Conservation (phyloP, 805 yeast genomes). For the Monosporozyma servazzii region DNA sequence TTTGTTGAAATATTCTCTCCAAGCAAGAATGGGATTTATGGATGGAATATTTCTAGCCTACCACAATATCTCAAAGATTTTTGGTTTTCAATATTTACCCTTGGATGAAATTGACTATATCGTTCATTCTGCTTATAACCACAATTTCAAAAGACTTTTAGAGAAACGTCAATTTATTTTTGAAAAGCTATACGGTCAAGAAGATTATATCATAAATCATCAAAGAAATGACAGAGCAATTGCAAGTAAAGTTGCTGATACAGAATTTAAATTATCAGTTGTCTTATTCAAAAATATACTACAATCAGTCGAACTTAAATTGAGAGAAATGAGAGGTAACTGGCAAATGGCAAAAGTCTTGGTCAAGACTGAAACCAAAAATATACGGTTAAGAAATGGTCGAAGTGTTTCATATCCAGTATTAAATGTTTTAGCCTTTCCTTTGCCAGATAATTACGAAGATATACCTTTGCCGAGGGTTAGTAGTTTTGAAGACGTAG, state of each 20-base stretch:
- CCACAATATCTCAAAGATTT: slow-evolving; percentile 70
- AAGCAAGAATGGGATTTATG: slow-evolving; percentile 93
- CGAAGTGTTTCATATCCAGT: slow-evolving; percentile 17
- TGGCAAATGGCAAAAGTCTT: slow-evolving; percentile 20
- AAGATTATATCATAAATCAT: slow-evolving; percentile 15
- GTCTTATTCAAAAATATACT: slow-evolving; percentile 42
- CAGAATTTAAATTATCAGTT: slow-evolving; percentile 57
- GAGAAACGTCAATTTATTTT: slow-evolving; percentile 10
- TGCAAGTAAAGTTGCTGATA: slow-evolving; percentile 43
- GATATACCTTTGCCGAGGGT: slow-evolving; percentile 6
- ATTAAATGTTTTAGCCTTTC: slow-evolving; percentile 29
- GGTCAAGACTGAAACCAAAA: slow-evolving; percentile 13
- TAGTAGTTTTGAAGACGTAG: not conserved
- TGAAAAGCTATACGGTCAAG: slow-evolving; percentile 16
- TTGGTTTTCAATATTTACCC: slow-evolving; percentile 87
- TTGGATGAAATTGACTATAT: slow-evolving; percentile 59
- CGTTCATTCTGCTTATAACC: slow-evolving; percentile 40
- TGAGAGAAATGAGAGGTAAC: slow-evolving; percentile 10
- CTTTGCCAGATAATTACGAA: slow-evolving; percentile 25
- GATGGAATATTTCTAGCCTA: slow-evolving; percentile 91
- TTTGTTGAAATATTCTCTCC: slow-evolving; percentile 74
- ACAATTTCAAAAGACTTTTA: slow-evolving; percentile 9
- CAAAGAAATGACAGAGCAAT: slow-evolving; percentile 18
- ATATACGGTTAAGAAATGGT: slow-evolving; percentile 3
- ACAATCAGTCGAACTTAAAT: slow-evolving; percentile 27